A percentile compares a stretch with the other conserved stretches of the same genome.
Evolutionary conservation across 306 rosid genomes (phyloP).

Genomic region (Purshia tridentata): DNA sequence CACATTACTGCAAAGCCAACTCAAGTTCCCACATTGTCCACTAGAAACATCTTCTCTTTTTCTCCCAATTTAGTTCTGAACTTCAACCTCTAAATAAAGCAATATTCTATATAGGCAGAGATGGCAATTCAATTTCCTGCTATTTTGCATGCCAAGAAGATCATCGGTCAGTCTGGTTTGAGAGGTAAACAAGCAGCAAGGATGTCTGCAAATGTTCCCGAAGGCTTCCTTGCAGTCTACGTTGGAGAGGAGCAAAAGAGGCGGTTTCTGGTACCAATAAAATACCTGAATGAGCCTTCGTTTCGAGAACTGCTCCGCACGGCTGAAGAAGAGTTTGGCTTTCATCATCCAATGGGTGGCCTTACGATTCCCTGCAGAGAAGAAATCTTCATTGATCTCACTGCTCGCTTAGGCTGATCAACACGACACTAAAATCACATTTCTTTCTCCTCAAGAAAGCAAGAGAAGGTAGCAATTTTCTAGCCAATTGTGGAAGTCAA

Average conservation of each 20-base stretch:
- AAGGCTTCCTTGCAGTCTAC: slow-evolving; percentile 45
- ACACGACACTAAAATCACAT: too few species aligned
- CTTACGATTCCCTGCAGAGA: slow-evolving; percentile 51
- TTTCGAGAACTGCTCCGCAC: slow-evolving; percentile 35
- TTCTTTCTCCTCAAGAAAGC: too few species aligned
- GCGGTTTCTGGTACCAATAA: slow-evolving; percentile 42
- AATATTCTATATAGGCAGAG: too few species aligned
- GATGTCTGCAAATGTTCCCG: slow-evolving; percentile 29
- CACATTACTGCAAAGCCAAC: too few species aligned
- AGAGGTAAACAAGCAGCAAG: too few species aligned
- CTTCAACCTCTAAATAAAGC: too few species aligned
- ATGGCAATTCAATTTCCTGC: background rate
- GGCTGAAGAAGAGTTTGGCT: slow-evolving; percentile 51
- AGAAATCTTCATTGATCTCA: slow-evolving; percentile 30
- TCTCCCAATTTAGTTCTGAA: too few species aligned
- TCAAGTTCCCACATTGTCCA: too few species aligned
- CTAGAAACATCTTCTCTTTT: too few species aligned
- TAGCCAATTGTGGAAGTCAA: too few species aligned
- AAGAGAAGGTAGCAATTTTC: too few species aligned
- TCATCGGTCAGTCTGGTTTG: slow-evolving; percentile 5
- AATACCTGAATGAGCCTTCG: slow-evolving; percentile 40
- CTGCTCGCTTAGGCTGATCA: slow-evolving; percentile 17
- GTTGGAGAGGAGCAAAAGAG: slow-evolving; percentile 41
- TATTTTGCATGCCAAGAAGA: slow-evolving; percentile 27
- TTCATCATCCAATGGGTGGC: slow-evolving; percentile 49